Evolutionary conservation across 352 stramenopile genomes (phyloP).

Genomic region (Aphanomyces cochlioides): DNA sequence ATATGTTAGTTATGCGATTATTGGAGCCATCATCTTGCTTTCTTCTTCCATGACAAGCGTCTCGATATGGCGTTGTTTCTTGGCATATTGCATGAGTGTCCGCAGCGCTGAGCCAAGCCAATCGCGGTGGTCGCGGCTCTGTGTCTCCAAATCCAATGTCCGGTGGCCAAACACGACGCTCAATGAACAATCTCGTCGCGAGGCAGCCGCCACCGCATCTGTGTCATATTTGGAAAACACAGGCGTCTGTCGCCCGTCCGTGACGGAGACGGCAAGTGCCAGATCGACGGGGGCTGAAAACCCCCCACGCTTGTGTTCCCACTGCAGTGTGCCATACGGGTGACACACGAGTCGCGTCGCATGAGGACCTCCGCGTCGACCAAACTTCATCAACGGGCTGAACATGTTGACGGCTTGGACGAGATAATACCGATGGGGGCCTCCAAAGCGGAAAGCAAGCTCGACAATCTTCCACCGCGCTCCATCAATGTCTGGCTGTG

Average conservation of each 20-base stretch:
- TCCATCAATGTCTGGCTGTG: slow-evolving; percentile 57
- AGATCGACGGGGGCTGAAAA: slow-evolving; percentile 70
- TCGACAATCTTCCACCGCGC: slow-evolving; percentile 84
- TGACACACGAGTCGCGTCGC: slow-evolving; percentile 75
- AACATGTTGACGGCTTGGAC: slow-evolving; percentile 88
- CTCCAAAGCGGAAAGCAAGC: slow-evolving; percentile 78
- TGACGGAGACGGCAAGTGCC: slow-evolving; percentile 59
- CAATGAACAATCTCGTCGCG: slow-evolving; percentile 44
- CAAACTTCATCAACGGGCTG: slow-evolving; percentile 74
- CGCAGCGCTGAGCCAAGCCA: slow-evolving; percentile 75
- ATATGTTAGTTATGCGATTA: too few species aligned
- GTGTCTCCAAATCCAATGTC: slow-evolving; percentile 77
- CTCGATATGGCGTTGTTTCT: slow-evolving; percentile 65
- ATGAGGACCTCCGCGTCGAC: slow-evolving; percentile 63
- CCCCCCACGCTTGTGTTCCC: slow-evolving; percentile 78
- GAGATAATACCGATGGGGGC: slow-evolving; percentile 78
- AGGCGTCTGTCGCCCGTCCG: slow-evolving; percentile 61
- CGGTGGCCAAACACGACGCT: slow-evolving; percentile 71
- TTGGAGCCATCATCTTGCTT: not conserved
- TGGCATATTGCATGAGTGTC: slow-evolving; percentile 68
- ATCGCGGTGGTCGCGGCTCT: slow-evolving; percentile 68
- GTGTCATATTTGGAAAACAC: slow-evolving; percentile 75
- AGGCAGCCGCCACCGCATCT: slow-evolving; percentile 20
- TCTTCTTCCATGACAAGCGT: not conserved
- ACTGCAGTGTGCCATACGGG: slow-evolving; percentile 73